Base-by-base conservation (phyloP, 2,329 filamentous ascomycete species). In the Emmonsiellopsis sp. region DNA sequence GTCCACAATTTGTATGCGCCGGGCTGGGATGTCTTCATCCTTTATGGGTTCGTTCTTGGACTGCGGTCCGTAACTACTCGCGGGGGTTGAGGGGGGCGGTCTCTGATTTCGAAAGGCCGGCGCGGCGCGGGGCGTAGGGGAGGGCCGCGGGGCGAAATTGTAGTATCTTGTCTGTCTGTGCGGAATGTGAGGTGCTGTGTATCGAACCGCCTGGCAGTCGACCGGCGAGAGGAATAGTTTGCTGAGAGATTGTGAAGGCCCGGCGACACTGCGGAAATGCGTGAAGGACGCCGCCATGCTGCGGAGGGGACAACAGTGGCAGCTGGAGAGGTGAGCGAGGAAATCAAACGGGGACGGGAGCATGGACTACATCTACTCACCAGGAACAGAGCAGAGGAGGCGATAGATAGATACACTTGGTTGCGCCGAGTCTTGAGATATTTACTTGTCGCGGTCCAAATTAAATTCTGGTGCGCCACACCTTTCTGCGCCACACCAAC, bases 11-110 rank as follows among this genome's bases (percentile, higher is more conserved):
- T 68, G 68, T 6, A 72, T 57, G 32, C 57, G 60, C 14, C 60
- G 55, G 9, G 64, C 57, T 13, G 53, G 52, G 46, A 73, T 72
- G 42, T 61, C 62, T 56, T 70, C 69, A 55, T 72, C 66, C 53
- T 58, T 64, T 39, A 63, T 54, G 21, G 21, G 21, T 27, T 27
- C 21, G 21, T 27, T 27, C 21, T 27, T 27, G 21, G 21, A 27
- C 5, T 27, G 21, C 5, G 21, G 21, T 27, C 21, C 21, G 21
- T 27, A 27, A 27, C 21, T 27, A 27, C 3, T 27, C 21, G 21
- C 21, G 21, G 21, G 21, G 21, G 21, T 27, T 27, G 21, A 27
- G 21, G 21, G 21, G 21, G 21, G 21, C 3, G 21, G 21, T 27
- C 21, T 27, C 5, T 27, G 21, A 27, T 27, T 27, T 27, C 21